Base-by-base conservation (phyloP, 352 stramenopile species). In the Thalassiosira mediterranea region DNA sequence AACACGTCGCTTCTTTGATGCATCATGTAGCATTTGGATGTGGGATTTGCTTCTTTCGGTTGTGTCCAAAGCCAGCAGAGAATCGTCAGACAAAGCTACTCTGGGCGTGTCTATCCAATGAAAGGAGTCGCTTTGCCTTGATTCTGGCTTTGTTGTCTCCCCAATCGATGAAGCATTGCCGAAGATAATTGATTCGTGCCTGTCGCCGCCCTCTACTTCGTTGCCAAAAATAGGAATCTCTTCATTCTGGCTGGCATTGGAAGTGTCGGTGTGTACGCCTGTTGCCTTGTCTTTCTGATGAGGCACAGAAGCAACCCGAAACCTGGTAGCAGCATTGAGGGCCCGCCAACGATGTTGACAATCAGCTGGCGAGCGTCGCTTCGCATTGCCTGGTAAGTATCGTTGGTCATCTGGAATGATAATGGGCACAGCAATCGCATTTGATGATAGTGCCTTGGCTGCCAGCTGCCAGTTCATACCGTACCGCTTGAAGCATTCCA, bases 401-500 rank as follows among this genome's bases (percentile, higher is more conserved):
- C 38, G n/a, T 28, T 13, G 34, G 34, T 7, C 34, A 42, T 42
- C 34, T 42, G 34, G 34, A 13, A 13, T 42, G 13, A 13, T 7
- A 13, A 42, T 42, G 13, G 13, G 34, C 34, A 13, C 7, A 42
- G 34, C 13, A 13, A n/a, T 46, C 17, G 10, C 42, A n/a, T 19
- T n/a, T 34, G 28, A 62, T 49, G 71, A 75, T 2, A 84, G 34
- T 25, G 64, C 49, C 17, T 65, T 11, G 34, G 70, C 42, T 71
- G 79, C 63, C 42, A 91, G 52, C 28, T 83, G 70, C 84, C 84
- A 93, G 58, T 93, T 93, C 44, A 65, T 79, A 28, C 73, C 76
- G 48, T 83, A 91, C 56, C 65, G 62, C 21, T 73, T 28, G 3
- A 77, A 60, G 19, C 51, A 56, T 51, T 84, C 48, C 25, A 75